Evolutionary conservation across 2,329 filamentous ascomycete species (phyloP).

Genomic region (Penicillium sclerotigenum): DNA sequence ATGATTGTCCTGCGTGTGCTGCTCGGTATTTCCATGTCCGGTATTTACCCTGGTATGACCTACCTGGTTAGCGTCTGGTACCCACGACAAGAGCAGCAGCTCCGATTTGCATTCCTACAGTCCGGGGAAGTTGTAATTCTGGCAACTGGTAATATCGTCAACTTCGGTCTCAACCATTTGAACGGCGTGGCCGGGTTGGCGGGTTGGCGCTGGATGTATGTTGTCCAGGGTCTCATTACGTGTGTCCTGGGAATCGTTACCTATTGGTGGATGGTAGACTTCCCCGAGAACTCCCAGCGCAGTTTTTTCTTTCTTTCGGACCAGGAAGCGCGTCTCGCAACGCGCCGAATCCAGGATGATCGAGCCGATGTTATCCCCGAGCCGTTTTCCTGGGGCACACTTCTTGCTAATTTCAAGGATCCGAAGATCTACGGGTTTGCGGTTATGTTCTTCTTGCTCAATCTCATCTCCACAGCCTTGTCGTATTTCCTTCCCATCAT

Average conservation of each 20-base stretch:
- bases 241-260: constrained; percentile 58
- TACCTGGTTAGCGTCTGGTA: constrained; percentile 58
- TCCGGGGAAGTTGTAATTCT: constrained; percentile 63
- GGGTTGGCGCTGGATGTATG: constrained; percentile 68
- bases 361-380: constrained; percentile 59
- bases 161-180: constrained; percentile 65
- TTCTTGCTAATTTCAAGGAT: constrained; percentile 58
- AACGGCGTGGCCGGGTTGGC: constrained; percentile 55
- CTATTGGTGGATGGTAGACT: constrained; percentile 70
- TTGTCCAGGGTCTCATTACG: constrained; percentile 63
- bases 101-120: constrained; percentile 64
- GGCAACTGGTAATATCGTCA: constrained; percentile 64
- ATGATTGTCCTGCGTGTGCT: constrained; percentile 67
- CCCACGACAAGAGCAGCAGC: constrained; percentile 61
- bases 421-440: constrained; percentile 64
- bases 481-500: constrained; percentile 65
- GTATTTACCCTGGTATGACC: constrained; percentile 46
- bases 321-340: constrained; percentile 56
- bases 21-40: constrained; percentile 60
- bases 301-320: constrained; percentile 58
- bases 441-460: constrained; percentile 61
- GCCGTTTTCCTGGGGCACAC: constrained; percentile 54
- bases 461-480: constrained; percentile 63
- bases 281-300: constrained; percentile 59
- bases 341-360: constrained; percentile 58